A percentile compares a stretch with the other conserved stretches of the same genome.
phyloP scores from a whole-genome alignment of 441 rosid species.

The Mallotus japonicus region DNA sequence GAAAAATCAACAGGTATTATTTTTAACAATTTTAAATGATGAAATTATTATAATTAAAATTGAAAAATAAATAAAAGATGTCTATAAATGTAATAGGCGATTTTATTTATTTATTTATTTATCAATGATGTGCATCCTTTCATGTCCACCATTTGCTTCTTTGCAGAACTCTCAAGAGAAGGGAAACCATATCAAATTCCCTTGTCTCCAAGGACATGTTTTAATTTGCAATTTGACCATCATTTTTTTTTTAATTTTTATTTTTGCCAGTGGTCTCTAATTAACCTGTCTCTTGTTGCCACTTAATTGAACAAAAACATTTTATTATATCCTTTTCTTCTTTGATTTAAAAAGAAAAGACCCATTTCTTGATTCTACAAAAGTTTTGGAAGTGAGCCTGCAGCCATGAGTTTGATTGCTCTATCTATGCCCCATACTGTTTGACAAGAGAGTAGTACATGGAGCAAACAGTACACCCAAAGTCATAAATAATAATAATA shows the following conservation, averaged over 20 bases:
- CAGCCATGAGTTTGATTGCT: not conserved
- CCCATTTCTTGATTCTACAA: slow-evolving; percentile 10
- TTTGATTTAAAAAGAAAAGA: no score
- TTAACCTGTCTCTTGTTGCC: not conserved
- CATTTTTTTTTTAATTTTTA: not conserved
- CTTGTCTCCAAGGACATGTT: not conserved
- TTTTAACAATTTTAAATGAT: no score
- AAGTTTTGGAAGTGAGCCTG: slow-evolving; percentile 12
- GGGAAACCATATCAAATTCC: no score
- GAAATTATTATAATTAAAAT: no score
- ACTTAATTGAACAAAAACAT: not conserved
- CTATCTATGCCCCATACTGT: slow-evolving; percentile 8
- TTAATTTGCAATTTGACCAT: slow-evolving; percentile 5
- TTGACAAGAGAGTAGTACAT: slow-evolving; percentile 12
- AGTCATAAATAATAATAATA: not conserved
- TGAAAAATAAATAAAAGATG: no score
- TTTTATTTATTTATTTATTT: no score
- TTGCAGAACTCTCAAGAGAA: not conserved
- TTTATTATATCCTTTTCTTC: no score
- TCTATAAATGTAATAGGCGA: no score
- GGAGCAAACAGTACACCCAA: no score
- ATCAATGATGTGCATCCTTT: not conserved
- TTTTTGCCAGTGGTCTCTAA: not conserved
- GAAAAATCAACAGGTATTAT: no score
- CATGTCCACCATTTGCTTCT: not conserved